A percentile compares a stretch with the other conserved stretches of the same genome.
phyloP scores from a whole-genome alignment of 2,329 filamentous ascomycete genomes.

The Colletotrichum euphorbiae region DNA sequence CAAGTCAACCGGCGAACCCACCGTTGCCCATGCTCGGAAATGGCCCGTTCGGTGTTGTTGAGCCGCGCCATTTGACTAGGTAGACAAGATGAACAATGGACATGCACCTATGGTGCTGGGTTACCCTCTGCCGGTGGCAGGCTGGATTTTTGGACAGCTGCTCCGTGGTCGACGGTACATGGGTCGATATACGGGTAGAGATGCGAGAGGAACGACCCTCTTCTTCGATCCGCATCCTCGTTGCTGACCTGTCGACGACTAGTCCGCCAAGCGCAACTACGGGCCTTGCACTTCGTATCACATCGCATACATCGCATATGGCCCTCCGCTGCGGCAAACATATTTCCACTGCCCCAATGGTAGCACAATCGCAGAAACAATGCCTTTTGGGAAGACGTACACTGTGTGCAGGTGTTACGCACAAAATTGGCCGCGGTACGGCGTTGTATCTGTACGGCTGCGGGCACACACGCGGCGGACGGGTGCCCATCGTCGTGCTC shows the following conservation, averaged over 20 bases:
- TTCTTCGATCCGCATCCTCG: conserved; percentile 27
- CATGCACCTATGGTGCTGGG: conserved; percentile 20
- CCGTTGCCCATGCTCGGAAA: conserved; percentile 23
- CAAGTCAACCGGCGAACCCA: conserved; percentile 12
- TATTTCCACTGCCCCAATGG: not conserved
- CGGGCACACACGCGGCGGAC: not conserved
- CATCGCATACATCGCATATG: conserved; percentile 15
- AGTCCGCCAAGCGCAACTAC: conserved; percentile 26
- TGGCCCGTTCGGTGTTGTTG: conserved; percentile 33
- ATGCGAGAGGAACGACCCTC: conserved; percentile 22
- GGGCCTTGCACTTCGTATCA: conserved; percentile 35
- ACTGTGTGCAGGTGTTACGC: conserved; percentile 21
- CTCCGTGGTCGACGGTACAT: conserved; percentile 29
- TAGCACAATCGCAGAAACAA: conserved; percentile 6
- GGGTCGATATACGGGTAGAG: conserved; percentile 26
- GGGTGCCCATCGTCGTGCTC: conserved; percentile 2
- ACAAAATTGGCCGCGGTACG: conserved; percentile 22
- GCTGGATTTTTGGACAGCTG: conserved; percentile 23
- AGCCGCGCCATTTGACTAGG: not conserved
- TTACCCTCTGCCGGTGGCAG: conserved; percentile 33
- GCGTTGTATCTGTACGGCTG: conserved; percentile 20
- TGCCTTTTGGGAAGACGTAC: not conserved
- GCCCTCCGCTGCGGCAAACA: conserved; percentile 10
- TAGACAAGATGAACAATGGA: conserved; percentile 10
- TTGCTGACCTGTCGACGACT: conserved; percentile 25